These are phyloP conservation scores for Penicillium sp. DNA, from an alignment of 2,329 filamentous ascomycete genomes.

Conservation along the genomic window DNA sequence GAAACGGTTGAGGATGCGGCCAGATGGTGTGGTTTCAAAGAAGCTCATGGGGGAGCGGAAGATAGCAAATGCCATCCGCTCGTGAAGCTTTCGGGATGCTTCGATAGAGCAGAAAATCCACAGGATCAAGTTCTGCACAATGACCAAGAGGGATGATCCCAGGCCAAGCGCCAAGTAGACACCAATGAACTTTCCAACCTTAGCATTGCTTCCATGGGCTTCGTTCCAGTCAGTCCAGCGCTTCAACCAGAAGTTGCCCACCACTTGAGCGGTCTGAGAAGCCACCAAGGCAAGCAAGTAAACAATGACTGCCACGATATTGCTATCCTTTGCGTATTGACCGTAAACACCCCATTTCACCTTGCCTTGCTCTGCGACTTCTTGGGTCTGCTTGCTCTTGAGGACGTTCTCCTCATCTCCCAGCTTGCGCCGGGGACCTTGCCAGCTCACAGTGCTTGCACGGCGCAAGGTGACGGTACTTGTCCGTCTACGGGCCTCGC, in stretches of 20 bases:
- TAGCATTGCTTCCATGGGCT: slow-evolving; percentile 61
- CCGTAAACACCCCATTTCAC: slow-evolving; percentile 95
- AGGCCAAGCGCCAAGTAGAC: slow-evolving; percentile 95
- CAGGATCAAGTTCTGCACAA: slow-evolving; percentile 87
- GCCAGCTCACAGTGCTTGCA: slow-evolving; percentile 88
- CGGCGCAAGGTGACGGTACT: slow-evolving; percentile 81
- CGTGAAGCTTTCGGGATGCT: slow-evolving; percentile 93
- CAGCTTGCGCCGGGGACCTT: slow-evolving; percentile 77
- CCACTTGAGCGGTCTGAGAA: slow-evolving; percentile 78
- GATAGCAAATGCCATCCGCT: slow-evolving; percentile 94
- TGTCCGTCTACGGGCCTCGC: slow-evolving; percentile 57
- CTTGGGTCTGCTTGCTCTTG: slow-evolving; percentile 82
- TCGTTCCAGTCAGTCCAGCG: slow-evolving; percentile 83
- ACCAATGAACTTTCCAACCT: slow-evolving; percentile 86
- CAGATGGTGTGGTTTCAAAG: slow-evolving; percentile 94
- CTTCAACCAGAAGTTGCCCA: slow-evolving; percentile 89
- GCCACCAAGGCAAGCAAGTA: slow-evolving; percentile 75
- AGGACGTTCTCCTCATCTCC: slow-evolving; percentile 71
- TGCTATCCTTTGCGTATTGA: slow-evolving; percentile 94
- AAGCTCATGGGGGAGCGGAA: slow-evolving; percentile 98
- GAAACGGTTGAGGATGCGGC: slow-evolving; percentile 95
- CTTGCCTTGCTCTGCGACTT: slow-evolving; percentile 89
- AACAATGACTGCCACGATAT: slow-evolving; percentile 75
- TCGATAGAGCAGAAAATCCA: slow-evolving; percentile 99
- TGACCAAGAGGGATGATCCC: slow-evolving; percentile 77